phyloP scores from a whole-genome alignment of 164 flowering plant genomes.

The Magnolia kwangsiensis region DNA sequence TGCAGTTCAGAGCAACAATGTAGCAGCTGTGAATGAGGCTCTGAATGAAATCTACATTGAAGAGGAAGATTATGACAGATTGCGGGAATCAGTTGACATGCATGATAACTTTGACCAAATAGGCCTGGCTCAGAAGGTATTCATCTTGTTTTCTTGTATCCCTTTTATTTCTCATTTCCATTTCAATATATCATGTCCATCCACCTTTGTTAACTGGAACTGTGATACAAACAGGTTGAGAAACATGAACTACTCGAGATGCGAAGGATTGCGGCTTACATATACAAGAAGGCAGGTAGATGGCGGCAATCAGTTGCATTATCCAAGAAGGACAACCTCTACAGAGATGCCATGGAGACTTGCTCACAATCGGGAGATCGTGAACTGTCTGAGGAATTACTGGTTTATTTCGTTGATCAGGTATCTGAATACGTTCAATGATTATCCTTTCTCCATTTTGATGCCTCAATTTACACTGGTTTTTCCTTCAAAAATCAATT shows the following conservation, averaged over 20 bases:
- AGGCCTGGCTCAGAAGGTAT: slow-evolving; percentile 97
- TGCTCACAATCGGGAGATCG: slow-evolving; percentile 96
- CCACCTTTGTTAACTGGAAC: background rate
- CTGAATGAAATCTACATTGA: slow-evolving; percentile 81
- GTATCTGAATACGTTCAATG: slow-evolving; percentile 25
- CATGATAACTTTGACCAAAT: slow-evolving; percentile 96
- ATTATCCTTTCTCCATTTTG: background rate
- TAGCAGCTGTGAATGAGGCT: slow-evolving; percentile 94
- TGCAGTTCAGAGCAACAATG: slow-evolving; percentile 95
- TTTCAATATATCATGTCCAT: background rate
- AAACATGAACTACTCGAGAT: slow-evolving; percentile 97
- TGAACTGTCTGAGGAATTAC: slow-evolving; percentile 91
- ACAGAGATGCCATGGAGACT: slow-evolving; percentile 98
- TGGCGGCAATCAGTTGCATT: slow-evolving; percentile 95
- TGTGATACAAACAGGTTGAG: slow-evolving; percentile 65
- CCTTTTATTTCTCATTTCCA: background rate
- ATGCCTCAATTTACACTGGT: background rate
- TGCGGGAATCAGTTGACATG: slow-evolving; percentile 91
- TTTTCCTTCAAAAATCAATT: background rate
- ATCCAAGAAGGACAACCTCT: slow-evolving; percentile 91
- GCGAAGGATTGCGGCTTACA: slow-evolving; percentile 96
- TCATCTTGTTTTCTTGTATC: background rate
- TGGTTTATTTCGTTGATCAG: slow-evolving; percentile 93
- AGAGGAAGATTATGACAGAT: slow-evolving; percentile 94
- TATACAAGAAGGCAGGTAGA: slow-evolving; percentile 91